A percentile compares a stretch with the other conserved stretches of the same genome.
These are phyloP conservation scores for Moricandia arvensis DNA, from an alignment of 345 rosid species.

Conservation along the genomic window DNA sequence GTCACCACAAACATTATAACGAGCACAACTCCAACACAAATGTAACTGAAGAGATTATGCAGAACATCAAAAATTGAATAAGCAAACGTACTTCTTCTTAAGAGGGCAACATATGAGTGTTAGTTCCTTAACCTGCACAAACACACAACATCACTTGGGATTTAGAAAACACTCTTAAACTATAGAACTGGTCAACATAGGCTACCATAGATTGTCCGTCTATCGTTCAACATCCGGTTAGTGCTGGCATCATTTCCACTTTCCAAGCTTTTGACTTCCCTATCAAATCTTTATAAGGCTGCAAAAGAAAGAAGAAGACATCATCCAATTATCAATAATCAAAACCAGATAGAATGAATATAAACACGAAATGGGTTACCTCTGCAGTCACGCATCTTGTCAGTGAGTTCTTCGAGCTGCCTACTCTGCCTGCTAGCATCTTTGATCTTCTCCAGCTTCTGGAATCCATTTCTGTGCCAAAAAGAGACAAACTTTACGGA, in stretches of 20 bases:
- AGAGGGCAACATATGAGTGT: conserved; percentile 81
- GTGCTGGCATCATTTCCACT: conserved; percentile 59
- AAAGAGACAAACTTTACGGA: background rate
- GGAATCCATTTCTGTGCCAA: conserved; percentile 70
- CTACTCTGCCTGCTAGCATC: conserved; percentile 86
- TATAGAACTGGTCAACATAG: background rate
- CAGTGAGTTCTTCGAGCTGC: conserved; percentile 95
- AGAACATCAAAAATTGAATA: background rate
- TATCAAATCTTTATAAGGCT: conserved; percentile 93
- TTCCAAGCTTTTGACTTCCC: conserved; percentile 73
- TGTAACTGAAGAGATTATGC: background rate
- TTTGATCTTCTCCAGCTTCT: conserved; percentile 93
- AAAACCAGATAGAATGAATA: background rate
- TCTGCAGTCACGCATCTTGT: conserved; percentile 92
- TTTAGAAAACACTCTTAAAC: conserved; percentile 5
- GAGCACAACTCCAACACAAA: background rate
- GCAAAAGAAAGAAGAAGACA: conserved; percentile 27
- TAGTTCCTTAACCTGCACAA: conserved; percentile 71
- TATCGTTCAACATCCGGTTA: conserved; percentile 68
- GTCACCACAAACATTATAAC: background rate
- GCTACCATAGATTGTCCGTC: conserved; percentile 82
- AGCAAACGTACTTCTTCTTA: conserved; percentile 59
- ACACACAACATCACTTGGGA: conserved; percentile 4
- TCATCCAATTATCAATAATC: background rate
- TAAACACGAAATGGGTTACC: conserved; percentile 38